Evolutionary conservation across 352 stramenopile species (phyloP).

Genomic region (Thalassiosira allenii): DNA sequence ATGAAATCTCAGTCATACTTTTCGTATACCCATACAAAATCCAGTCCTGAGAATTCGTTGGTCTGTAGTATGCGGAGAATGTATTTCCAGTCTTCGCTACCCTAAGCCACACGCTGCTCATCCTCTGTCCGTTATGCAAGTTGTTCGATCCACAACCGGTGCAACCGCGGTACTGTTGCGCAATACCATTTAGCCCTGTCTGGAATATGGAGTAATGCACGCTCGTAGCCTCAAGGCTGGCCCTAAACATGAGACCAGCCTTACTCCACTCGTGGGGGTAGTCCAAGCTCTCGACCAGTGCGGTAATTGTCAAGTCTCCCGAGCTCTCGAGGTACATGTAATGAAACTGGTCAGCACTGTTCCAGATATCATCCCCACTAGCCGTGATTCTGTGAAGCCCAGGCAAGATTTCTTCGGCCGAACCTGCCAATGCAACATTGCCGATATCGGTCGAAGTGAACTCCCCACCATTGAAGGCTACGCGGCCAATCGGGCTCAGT

Average conservation of each 20-base stretch:
- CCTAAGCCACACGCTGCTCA: constrained; percentile 36
- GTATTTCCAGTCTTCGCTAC: constrained; percentile 55
- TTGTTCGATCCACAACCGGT: constrained; percentile 18
- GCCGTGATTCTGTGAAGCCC: constrained; percentile 36
- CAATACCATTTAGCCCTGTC: constrained; percentile 27
- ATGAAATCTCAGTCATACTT: constrained; percentile 36
- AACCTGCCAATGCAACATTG: constrained; percentile 10
- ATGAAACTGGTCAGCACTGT: constrained; percentile 50
- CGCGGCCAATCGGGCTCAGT: no score
- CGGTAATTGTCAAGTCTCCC: constrained; percentile 41
- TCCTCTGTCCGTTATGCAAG: not conserved
- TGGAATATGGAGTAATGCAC: constrained; percentile 46
- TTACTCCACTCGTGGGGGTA: constrained; percentile 29
- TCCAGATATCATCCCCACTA: constrained; percentile 39
- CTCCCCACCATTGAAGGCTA: constrained; percentile 14
- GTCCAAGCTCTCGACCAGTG: constrained; percentile 46
- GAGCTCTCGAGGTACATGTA: constrained; percentile 54
- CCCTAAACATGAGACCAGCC: constrained; percentile 53
- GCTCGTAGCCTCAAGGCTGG: constrained; percentile 8
- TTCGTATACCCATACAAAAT: constrained; percentile 35
- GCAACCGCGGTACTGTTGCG: constrained; percentile 46
- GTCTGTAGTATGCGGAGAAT: constrained; percentile 44
- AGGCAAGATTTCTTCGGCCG: constrained; percentile 2
- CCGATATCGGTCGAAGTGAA: constrained; percentile 43
- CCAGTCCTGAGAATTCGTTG: constrained; percentile 14